Conservation (phyloP, 768 basidiomycete genomes). For the Russula compacta region DNA sequence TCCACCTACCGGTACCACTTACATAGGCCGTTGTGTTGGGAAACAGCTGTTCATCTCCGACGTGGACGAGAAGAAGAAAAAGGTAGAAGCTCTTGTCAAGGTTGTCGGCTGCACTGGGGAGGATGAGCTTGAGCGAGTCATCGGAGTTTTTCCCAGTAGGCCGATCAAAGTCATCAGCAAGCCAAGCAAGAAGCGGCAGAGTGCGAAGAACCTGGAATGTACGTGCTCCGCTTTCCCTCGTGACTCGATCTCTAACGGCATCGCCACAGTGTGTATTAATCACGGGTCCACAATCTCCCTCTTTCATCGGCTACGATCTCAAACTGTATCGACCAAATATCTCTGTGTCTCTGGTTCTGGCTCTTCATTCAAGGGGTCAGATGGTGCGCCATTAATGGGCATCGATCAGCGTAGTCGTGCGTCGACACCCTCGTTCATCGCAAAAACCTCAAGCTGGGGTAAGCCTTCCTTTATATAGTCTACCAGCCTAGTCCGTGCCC, state of each 20-base stretch:
- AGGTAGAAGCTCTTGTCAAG: constrained; percentile 88
- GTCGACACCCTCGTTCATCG: constrained; percentile 81
- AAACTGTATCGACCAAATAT: constrained; percentile 93
- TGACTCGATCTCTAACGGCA: constrained; percentile 13
- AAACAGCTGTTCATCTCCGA: constrained; percentile 95
- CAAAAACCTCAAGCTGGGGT: constrained; percentile 88
- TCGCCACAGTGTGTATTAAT: constrained; percentile 71
- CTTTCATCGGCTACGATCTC: constrained; percentile 92
- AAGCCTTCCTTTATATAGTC: constrained; percentile 24
- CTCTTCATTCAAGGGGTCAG: constrained; percentile 87
- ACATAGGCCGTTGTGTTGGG: constrained; percentile 87
- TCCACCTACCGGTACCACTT: constrained; percentile 75
- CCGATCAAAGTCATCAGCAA: constrained; percentile 99
- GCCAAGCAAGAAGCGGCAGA: constrained; percentile 94
- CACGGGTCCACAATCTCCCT: constrained; percentile 93
- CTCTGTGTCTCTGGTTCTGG: constrained; percentile 92
- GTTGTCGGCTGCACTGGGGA: constrained; percentile 74
- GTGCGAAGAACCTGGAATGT: constrained; percentile 89
- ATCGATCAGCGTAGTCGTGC: constrained; percentile 61
- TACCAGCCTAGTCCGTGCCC: constrained; percentile 13
- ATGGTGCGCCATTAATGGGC: constrained; percentile 79
- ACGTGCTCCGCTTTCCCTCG: constrained; percentile 28
- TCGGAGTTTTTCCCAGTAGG: constrained; percentile 84
- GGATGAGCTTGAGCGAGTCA: constrained; percentile 71
- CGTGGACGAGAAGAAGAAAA: constrained; percentile 91